Percentiles rank a stretch among this genome's conserved stretches.
Conservation (phyloP, 768 basidiomycete genomes). For the Lactarius pseudohatsudake region DNA sequence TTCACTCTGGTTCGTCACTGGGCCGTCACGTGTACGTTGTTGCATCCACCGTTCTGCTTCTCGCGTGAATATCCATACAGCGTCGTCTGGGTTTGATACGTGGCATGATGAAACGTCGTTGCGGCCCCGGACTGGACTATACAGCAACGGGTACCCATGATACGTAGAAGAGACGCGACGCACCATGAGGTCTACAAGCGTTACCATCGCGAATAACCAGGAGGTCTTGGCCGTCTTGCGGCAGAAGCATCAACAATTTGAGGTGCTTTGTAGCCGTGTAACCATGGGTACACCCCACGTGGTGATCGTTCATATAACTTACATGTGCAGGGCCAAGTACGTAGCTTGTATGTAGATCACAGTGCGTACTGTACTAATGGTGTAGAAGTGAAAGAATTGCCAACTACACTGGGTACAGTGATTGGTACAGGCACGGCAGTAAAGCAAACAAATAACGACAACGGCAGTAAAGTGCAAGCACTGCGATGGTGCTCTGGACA, state of each 20-base stretch:
- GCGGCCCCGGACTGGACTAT: background rate
- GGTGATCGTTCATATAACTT: background rate
- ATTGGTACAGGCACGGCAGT: background rate
- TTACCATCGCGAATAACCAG: constrained; percentile 52
- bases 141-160: background rate
- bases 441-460: background rate
- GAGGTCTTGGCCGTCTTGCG: too few species aligned
- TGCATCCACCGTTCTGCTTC: too few species aligned
- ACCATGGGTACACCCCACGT: background rate
- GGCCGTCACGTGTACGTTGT: too few species aligned
- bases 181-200: constrained; percentile 80
- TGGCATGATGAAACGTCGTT: background rate
- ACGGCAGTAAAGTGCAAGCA: too few species aligned
- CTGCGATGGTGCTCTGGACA: too few species aligned
- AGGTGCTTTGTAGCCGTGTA: background rate
- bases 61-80: background rate
- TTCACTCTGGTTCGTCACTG: too few species aligned
- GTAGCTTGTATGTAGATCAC: background rate
- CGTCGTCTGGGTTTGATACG: background rate
- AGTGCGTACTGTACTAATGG: background rate
- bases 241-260: background rate
- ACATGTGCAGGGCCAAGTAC: background rate
- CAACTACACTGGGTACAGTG: background rate
- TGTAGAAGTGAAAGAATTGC: background rate
- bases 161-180: constrained; percentile 84